Conservation (phyloP, 768 basidiomycete genomes). For the Macrolepiota dolichaula region DNA sequence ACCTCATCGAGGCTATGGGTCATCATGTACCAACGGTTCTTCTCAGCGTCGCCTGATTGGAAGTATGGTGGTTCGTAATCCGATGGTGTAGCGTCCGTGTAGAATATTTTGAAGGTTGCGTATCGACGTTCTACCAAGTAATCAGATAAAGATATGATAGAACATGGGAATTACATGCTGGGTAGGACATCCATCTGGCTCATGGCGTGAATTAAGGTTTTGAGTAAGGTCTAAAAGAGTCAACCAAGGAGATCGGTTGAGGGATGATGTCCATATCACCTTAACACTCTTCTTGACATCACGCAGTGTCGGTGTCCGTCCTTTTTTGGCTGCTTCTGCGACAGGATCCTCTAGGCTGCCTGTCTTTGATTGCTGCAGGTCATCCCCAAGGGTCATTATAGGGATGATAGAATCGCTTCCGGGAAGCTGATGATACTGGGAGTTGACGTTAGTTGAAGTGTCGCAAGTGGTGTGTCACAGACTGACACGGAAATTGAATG, state of each 20-base stretch:
- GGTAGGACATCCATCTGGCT: constrained; percentile 79
- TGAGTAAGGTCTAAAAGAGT: constrained; percentile 58
- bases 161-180: constrained; percentile 39
- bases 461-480: neutral
- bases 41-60: constrained; percentile 63
- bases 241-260: neutral
- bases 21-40: constrained; percentile 77
- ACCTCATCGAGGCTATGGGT: constrained; percentile 71
- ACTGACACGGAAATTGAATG: constrained; percentile 77
- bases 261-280: constrained; percentile 31
- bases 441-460: neutral
- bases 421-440: constrained; percentile 65
- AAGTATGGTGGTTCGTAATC: constrained; percentile 88
- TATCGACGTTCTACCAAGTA: constrained; percentile 61
- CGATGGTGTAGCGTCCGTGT: constrained; percentile 72
- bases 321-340: constrained; percentile 52
- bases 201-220: constrained; percentile 74
- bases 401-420: constrained; percentile 62
- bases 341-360: constrained; percentile 49
- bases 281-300: constrained; percentile 84
- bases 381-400: constrained; percentile 69
- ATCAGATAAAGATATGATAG: neutral
- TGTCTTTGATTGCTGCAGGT: constrained; percentile 30
- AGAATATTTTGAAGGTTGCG: constrained; percentile 88
- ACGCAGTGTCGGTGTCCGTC: constrained; percentile 65